Percentiles rank a stretch among this genome's conserved stretches.
phyloP scores from a whole-genome alignment of 2,329 filamentous ascomycete genomes.

The Penicillium psychrosexuale region DNA sequence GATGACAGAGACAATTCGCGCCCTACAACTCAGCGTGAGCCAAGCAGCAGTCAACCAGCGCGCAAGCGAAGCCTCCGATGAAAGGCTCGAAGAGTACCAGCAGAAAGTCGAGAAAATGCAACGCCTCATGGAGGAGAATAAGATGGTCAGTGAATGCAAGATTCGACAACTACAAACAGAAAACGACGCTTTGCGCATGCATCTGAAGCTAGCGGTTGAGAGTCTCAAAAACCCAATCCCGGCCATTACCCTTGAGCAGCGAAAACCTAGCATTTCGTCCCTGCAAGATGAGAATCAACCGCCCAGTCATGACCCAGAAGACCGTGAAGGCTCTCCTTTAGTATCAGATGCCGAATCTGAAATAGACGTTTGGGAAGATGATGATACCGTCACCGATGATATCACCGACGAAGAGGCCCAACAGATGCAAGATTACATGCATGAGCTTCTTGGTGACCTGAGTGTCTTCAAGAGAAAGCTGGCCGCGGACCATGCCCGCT shows the following conservation, averaged over 20 bases:
- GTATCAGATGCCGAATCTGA: constrained; percentile 30
- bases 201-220: constrained; percentile 79
- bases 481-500: constrained; percentile 63
- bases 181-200: constrained; percentile 83
- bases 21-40: constrained; percentile 71
- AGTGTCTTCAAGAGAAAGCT: constrained; percentile 81
- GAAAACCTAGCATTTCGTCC: constrained; percentile 37
- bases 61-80: constrained; percentile 72
- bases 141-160: constrained; percentile 87
- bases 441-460: constrained; percentile 76
- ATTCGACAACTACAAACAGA: constrained; percentile 85
- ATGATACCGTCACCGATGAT: constrained; percentile 52
- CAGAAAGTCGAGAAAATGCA: constrained; percentile 85
- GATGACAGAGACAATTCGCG: constrained; percentile 92
- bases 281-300: constrained; percentile 60
- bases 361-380: constrained; percentile 46
- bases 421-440: constrained; percentile 79
- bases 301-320: constrained; percentile 45
- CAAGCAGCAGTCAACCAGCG: constrained; percentile 65
- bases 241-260: constrained; percentile 34
- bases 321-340: constrained; percentile 26
- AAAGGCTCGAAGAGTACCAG: constrained; percentile 92
- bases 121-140: constrained; percentile 90
- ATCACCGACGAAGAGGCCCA: constrained; percentile 46
- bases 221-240: constrained; percentile 92